phyloP scores from a whole-genome alignment of 129 eudicot genomes.

The Scalesia atractyloides region DNA sequence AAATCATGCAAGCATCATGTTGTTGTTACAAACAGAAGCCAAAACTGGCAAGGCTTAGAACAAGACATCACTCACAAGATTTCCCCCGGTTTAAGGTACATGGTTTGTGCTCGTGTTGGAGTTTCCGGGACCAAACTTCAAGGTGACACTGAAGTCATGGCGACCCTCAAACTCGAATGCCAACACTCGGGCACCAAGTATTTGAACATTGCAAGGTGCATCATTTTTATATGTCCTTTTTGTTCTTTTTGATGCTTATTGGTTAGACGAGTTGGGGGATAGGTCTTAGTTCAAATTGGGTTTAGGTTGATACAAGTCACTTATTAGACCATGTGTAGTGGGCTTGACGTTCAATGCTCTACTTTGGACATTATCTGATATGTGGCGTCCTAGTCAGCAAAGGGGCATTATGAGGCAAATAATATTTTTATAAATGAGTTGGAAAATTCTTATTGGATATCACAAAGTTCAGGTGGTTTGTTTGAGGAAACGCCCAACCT shows the following conservation, averaged over 20 bases:
- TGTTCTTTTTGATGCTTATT: not conserved
- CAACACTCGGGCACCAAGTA: conserved; percentile 46
- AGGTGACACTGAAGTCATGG: conserved; percentile 47
- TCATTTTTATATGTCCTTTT: not conserved
- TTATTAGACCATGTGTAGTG: no score
- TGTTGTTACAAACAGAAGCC: conserved; percentile 64
- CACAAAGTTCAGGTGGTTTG: no score
- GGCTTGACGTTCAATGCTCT: no score
- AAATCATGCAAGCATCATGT: conserved; percentile 45
- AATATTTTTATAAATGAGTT: no score
- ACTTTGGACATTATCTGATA: no score
- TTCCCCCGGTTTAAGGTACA: conserved; percentile 52
- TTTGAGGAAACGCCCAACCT: no score
- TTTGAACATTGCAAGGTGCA: conserved; percentile 58
- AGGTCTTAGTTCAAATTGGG: not conserved
- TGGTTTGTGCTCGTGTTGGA: conserved; percentile 67
- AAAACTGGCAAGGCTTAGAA: conserved; percentile 93
- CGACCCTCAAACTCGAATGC: conserved; percentile 65
- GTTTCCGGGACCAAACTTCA: conserved; percentile 50
- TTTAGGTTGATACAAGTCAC: not conserved
- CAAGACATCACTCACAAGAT: conserved; percentile 74
- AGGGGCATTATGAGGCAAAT: no score
- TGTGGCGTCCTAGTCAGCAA: no score
- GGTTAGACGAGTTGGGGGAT: not conserved
- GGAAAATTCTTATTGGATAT: no score